Base-by-base conservation (phyloP, 352 stramenopile genomes). In the Phytophthora colocasiae region DNA sequence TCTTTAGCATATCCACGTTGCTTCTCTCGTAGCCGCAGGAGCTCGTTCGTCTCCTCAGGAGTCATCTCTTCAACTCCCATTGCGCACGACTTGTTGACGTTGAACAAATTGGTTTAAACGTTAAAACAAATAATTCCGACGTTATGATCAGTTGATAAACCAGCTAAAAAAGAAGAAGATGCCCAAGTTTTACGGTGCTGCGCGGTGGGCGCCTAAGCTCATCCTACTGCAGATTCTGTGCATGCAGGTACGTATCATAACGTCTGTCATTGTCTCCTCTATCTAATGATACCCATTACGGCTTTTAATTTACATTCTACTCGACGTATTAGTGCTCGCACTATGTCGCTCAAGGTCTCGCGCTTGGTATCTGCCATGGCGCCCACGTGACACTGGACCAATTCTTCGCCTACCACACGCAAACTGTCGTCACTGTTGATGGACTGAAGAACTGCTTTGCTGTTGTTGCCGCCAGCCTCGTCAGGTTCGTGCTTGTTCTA, bases 221-320 rank as follows among this genome's bases (percentile, higher is more conserved):
- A 96, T 96, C 58, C 52, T 91, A 40, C 73, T 95, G 64, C 89
- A 96, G 76, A 96, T 96, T 31, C 51, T 89, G 19, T 93, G 85
- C 66, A 86, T 96, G 81, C 89, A 96, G 85, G 89, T 95, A 58
- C 38, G 70, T 63, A 24, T 29, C 8, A 36, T 14, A 12, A 39
- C 0, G 40, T 40, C 4, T 17, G 10, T 0, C 29, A 2, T 5
- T 10, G 17, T 60, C 24, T 50, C n/a, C n/a, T 45, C 45, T 63
- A 29, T 61, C 15, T 38, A 47, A 27, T 15, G 4, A 53, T 54
- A 51, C 24, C 22, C 5, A 24, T 48, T 24, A 34, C 17, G 4
- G 10, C 2, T 5, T 27, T 24, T 51, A 50, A 51, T n/a, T 44
- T 29, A 4, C n/a, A 9, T 32, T 8, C n/a, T 31, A 8, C 12